Evolutionary conservation across 345 rosid species (phyloP), one percentile per base, ranked within the genome.

Genomic region (Tarenaya hassleriana): DNA sequence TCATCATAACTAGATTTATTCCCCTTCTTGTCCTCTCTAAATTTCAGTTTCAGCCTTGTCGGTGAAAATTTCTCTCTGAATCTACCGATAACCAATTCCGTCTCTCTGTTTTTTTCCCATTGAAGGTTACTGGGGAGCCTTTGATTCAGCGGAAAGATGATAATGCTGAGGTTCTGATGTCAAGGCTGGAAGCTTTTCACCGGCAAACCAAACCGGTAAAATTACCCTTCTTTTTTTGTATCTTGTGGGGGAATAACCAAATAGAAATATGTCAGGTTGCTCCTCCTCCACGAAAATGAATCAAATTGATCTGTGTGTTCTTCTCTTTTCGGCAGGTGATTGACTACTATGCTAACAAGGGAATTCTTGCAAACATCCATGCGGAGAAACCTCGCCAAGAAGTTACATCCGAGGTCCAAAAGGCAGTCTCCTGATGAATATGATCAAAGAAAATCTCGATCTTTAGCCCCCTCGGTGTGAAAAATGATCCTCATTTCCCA

Each of bases 71-170:
- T 9, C 37, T 19, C 41, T 41, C 19, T 10, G n/a, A 10, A 14
- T 39, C 10, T 10, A 51, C 50, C 40, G 31, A 20, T 62, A 47
- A 53, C n/a, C 11, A 62, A 54, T 54, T 47, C 32, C 6, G 15
- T 46, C 32, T 46, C 64, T 59, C 37, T 34, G 8, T 60, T 12
- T n/a, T 51, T 12, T 47, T 16, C 6, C 8, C 54, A 7, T n/a
- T 63, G 48, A 62, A 88, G 95, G 74, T 83, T 48, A 79, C 87
- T 4, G 86, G 97, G 55, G 92, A 88, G 60, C 81, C 89, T 50
- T 72, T 85, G 76, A 83, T 83, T 66, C 95, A 83, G 52, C 82
- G 92, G 16, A 88, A 85, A 69, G 97, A 88, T 70, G 97, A 88
- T 53, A 85, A 84, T 24, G 73, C 87, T 10, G 83, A 77, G 21